phyloP scores from a whole-genome alignment of 805 yeast genomes.

The Candida succiphila region DNA sequence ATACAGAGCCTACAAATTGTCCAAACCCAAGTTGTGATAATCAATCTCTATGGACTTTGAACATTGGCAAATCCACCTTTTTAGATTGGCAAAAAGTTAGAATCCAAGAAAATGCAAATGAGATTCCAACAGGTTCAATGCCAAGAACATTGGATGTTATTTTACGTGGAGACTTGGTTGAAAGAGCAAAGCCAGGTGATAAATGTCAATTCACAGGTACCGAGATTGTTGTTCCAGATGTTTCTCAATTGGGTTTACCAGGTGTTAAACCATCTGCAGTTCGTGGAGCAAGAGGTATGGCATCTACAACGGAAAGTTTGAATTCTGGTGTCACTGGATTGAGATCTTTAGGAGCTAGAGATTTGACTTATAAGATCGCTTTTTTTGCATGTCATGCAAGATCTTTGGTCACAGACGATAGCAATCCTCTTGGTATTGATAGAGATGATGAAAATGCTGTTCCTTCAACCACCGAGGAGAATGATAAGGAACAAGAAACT shows the following conservation, averaged over 20 bases:
- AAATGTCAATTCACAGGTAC: slow-evolving; percentile 90
- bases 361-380: slow-evolving; percentile 83
- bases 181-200: slow-evolving; percentile 95
- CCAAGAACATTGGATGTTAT: slow-evolving; percentile 93
- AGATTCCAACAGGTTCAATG: slow-evolving; percentile 98
- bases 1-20: slow-evolving; percentile 91
- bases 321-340: slow-evolving; percentile 85
- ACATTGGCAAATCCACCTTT: slow-evolving; percentile 75
- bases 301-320: slow-evolving; percentile 51
- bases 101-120: slow-evolving; percentile 92
- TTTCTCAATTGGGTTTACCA: slow-evolving; percentile 87
- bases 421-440: slow-evolving; percentile 5
- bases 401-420: slow-evolving; percentile 37
- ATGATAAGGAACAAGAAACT: slow-evolving; percentile 68
- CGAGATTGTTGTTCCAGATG: slow-evolving; percentile 90
- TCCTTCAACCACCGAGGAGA: slow-evolving; percentile 45
- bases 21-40: slow-evolving; percentile 82
- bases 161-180: slow-evolving; percentile 88
- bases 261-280: slow-evolving; percentile 85
- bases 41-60: slow-evolving; percentile 76
- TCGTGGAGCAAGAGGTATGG: slow-evolving; percentile 50
- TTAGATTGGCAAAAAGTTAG: slow-evolving; percentile 96
- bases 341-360: slow-evolving; percentile 86
- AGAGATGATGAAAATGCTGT: slow-evolving; percentile 18
- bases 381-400: slow-evolving; percentile 87